Base-by-base conservation (phyloP, 1,284 basidiomycete genomes). In the Sporisorium graminicola region DNA sequence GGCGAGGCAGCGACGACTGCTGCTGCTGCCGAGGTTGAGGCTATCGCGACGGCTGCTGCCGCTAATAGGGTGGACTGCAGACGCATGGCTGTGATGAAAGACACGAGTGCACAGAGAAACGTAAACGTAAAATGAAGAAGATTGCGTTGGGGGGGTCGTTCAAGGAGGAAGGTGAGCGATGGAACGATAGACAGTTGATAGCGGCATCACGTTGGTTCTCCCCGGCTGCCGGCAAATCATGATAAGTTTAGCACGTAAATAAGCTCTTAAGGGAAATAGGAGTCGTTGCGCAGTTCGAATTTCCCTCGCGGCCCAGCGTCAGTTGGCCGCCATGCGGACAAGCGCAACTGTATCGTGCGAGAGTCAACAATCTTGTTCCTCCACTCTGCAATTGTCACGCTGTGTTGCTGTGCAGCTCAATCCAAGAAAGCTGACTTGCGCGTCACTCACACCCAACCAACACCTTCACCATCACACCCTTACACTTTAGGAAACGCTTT, bases 71-170 rank as follows among this genome's bases (percentile, higher is more conserved):
- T 46, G 7, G n/a, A 27, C 8, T 51, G 55, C 44, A 65, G n/a
- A 26, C 69, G 69, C 69, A 71, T 71, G 55, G 12, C 62, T 29
- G 20, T 35, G 24, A 12, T 40, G 42, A 14, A 10, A 9, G 27
- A 31, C 14, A 10, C n/a, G 16, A 18, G 5, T 20, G 14, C n/a
- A 18, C 29, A 29, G 1, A n/a, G 16, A 10, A 20, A 26, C 9
- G n/a, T n/a, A 10, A 12, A 31, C 13, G 47, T 49, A 27, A 18
- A 14, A 18, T 26, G 43, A 26, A 33, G 18, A 29, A 20, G 49
- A 10, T 6, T 50, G 27, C n/a, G 49, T 31, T 49, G 5, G 22
- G 33, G 16, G 20, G 24, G 31, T n/a, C n/a, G n/a, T 26, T 53
- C 9, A 27, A 9, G 22, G 26, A 26, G 26, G 31, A 27, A n/a